These are phyloP conservation scores for Pestalotiopsis sp. DNA, from an alignment of 2,329 filamentous ascomycete genomes.

Conservation along the genomic window DNA sequence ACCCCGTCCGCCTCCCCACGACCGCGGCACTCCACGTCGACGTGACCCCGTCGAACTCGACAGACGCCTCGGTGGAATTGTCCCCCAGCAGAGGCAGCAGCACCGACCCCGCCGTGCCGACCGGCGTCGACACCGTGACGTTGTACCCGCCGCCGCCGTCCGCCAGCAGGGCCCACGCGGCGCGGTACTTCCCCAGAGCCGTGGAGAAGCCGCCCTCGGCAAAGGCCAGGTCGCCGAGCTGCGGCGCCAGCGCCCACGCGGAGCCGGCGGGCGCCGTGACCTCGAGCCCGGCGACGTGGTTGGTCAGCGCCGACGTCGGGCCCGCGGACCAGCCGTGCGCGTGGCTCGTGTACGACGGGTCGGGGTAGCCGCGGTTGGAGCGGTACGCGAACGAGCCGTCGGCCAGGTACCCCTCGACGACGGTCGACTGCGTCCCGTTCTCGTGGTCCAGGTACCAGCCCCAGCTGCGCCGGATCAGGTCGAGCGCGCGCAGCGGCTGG, in stretches of 20 bases:
- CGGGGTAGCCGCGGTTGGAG: conserved; percentile 52
- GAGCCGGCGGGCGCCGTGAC: conserved; percentile 37
- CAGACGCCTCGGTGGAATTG: neutral
- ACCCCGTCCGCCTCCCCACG: neutral
- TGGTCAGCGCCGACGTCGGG: conserved; percentile 47
- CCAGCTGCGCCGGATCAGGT: conserved; percentile 59
- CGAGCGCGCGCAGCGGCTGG: conserved; percentile 51
- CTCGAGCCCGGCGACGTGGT: conserved; percentile 44
- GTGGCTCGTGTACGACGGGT: conserved; percentile 49
- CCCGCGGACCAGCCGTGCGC: conserved; percentile 53
- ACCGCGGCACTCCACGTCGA: neutral
- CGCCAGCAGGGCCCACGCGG: conserved; percentile 26
- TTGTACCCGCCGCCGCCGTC: neutral
- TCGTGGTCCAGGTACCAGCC: conserved; percentile 62
- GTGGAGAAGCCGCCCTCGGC: conserved; percentile 44
- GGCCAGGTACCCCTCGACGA: conserved; percentile 61
- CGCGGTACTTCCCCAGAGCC: conserved; percentile 37
- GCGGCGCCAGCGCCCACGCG: conserved; percentile 40
- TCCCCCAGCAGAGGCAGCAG: neutral
- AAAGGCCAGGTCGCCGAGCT: conserved; percentile 39
- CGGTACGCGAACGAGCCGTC: conserved; percentile 62
- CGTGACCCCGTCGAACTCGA: neutral
- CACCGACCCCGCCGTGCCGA: conserved; percentile 1
- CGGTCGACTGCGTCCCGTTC: conserved; percentile 60
- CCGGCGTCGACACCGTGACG: conserved; percentile 5